Conservation (phyloP, 371 early-diverging fungal species). For the Mortierella sp. region DNA sequence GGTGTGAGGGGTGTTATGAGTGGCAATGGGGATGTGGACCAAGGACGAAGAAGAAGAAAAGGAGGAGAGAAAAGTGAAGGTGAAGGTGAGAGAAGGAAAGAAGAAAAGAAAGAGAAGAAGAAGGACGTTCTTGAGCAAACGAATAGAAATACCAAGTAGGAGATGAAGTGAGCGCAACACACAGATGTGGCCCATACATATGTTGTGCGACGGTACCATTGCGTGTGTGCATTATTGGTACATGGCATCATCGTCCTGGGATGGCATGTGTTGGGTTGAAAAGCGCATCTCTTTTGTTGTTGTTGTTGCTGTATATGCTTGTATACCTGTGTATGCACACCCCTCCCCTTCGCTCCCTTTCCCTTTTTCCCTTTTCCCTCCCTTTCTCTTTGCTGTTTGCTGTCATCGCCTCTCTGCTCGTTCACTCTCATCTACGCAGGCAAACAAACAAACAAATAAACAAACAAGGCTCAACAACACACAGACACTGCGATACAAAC, state of each 20-base stretch:
- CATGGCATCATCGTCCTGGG: no score
- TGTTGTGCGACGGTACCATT: neutral
- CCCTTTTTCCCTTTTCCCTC: no score
- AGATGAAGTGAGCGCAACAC: neutral
- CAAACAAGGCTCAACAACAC: no score
- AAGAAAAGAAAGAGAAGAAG: neutral
- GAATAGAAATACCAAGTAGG: neutral
- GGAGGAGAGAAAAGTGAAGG: neutral
- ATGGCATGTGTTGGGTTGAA: no score
- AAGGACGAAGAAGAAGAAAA: neutral
- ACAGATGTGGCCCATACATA: neutral
- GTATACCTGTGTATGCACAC: neutral
- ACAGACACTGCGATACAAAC: no score
- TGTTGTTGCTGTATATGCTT: no score
- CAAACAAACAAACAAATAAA: no score
- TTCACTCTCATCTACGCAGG: no score
- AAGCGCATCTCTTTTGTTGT: no score
- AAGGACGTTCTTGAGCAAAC: neutral
- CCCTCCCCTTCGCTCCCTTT: no score
- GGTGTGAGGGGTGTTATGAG: neutral
- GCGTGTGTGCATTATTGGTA: neutral
- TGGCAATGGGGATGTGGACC: neutral
- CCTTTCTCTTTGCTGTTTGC: no score
- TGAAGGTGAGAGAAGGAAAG: neutral
- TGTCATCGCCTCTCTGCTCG: no score